Conservation (phyloP, 805 yeast species). For the Schwanniomyces occidentalis region DNA sequence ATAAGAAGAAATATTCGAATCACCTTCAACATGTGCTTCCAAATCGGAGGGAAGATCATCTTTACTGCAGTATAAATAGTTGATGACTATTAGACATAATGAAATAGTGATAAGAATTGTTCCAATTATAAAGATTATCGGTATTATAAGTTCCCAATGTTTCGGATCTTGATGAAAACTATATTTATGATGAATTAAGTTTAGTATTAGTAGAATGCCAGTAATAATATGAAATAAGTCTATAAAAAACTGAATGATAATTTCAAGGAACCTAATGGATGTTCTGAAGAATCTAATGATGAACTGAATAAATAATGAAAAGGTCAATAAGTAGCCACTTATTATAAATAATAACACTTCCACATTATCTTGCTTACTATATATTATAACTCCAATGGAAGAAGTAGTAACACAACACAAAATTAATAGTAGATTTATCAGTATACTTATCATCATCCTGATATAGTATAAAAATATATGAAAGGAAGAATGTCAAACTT, state of each 20-base stretch:
- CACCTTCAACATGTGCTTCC: not conserved
- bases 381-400: not conserved
- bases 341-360: constrained; percentile 3
- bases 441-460: too few species aligned
- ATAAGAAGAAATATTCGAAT: not conserved
- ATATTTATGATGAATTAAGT: constrained; percentile 3
- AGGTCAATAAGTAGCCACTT: constrained; percentile 6
- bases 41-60: not conserved
- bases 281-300: not conserved
- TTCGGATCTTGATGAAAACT: not conserved
- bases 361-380: not conserved
- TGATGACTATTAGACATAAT: constrained; percentile 3
- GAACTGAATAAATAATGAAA: constrained; percentile 5
- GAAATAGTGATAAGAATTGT: constrained; percentile 10
- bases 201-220: constrained; percentile 9
- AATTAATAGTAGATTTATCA: too few species aligned
- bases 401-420: constrained; percentile 2
- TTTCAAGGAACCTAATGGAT: constrained; percentile 4
- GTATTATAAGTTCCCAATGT: constrained; percentile 4
- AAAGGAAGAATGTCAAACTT: too few species aligned
- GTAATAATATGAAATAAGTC: constrained; percentile 11
- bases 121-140: constrained; percentile 9
- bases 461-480: too few species aligned
- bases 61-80: not conserved
- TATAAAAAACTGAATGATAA: constrained; percentile 6